Evolutionary conservation across 257 asterid species (phyloP), one percentile per base, ranked within the genome.

Genomic region (Fraxinus excelsior): DNA sequence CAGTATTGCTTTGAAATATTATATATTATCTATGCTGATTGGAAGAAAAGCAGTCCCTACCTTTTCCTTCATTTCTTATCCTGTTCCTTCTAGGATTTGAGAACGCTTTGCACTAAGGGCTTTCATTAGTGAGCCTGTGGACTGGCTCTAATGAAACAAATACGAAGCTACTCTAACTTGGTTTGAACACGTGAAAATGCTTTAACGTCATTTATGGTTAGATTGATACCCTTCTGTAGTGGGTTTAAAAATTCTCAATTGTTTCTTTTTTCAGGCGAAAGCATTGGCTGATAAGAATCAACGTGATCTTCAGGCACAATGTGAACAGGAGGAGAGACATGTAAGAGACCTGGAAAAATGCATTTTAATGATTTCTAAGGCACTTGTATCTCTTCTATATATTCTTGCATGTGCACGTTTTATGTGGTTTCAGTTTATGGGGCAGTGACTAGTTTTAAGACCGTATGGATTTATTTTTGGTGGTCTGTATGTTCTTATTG

Each of bases 221-320:
- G 32, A 26, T 7, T n/a, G 13, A 23, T 25, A 31, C 80, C 70
- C 69, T 66, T 77, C 21, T 70, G 14, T 38, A 28, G 35, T 67
- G 56, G n/a, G 35, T 62, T 58, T 72, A 74, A 60, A 14, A 73
- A 70, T 73, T 66, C 23, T 5, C 25, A 16, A 32, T 19, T 6
- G 2, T 80, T 78, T 74, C 51, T 73, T 71, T 83, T 80, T 82
- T 70, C 91, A 95, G 99, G 97, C 91, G 76, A 86, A 86, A 85
- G 99, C 96, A 62, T 89, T 93, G 82, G 92, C 89, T 82, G 94
- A 87, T 87, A 95, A 93, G 88, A 95, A 88, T 82, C 92, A 84
- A 80, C 97, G 99, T 80, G 99, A 95, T 90, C 85, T 84, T 83
- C 90, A 86, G 84, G 80, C 80, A 76, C 97, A 87, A 85, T 78